A percentile compares a stretch with the other conserved stretches of the same genome.
Evolutionary conservation across 257 asterid genomes (phyloP).

Genomic region (Solanum pennellii): DNA sequence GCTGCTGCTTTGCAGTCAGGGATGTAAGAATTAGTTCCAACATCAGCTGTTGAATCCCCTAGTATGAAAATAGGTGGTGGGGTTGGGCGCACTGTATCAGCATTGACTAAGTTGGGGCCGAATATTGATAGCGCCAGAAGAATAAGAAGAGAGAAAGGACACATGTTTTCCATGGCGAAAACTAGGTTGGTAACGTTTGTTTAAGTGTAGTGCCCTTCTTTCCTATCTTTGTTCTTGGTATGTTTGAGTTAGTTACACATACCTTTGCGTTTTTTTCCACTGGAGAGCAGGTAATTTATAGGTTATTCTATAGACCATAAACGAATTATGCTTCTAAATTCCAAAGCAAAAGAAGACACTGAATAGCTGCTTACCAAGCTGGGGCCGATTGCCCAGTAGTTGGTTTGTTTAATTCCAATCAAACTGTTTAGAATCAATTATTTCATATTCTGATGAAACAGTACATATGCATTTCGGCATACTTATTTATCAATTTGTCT

Average conservation of each 20-base stretch:
- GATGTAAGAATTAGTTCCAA: conserved; percentile 52
- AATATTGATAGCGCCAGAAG: neutral
- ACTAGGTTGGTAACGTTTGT: neutral
- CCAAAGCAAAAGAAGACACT: conserved; percentile 5
- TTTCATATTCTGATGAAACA: neutral
- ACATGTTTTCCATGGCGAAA: neutral
- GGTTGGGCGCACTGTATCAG: neutral
- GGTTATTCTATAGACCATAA: neutral
- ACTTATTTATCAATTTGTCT: neutral
- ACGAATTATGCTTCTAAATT: neutral
- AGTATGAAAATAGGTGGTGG: conserved; percentile 41
- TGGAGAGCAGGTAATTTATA: neutral
- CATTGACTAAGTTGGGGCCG: conserved; percentile 20
- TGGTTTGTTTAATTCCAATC: neutral
- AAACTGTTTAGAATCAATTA: neutral
- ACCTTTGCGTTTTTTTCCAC: neutral
- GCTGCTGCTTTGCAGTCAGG: conserved; percentile 22
- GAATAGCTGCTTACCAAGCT: conserved; percentile 7
- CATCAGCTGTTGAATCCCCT: conserved; percentile 80
- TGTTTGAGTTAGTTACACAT: neutral
- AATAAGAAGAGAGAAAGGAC: neutral
- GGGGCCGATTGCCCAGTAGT: conserved; percentile 7
- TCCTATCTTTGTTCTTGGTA: neutral
- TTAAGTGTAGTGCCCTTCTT: neutral
- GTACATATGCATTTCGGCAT: neutral